Evolutionary conservation across 2,329 filamentous ascomycete genomes (phyloP), one percentile per base, ranked within the genome.

Genomic region (Pseudocercospora ulei): DNA sequence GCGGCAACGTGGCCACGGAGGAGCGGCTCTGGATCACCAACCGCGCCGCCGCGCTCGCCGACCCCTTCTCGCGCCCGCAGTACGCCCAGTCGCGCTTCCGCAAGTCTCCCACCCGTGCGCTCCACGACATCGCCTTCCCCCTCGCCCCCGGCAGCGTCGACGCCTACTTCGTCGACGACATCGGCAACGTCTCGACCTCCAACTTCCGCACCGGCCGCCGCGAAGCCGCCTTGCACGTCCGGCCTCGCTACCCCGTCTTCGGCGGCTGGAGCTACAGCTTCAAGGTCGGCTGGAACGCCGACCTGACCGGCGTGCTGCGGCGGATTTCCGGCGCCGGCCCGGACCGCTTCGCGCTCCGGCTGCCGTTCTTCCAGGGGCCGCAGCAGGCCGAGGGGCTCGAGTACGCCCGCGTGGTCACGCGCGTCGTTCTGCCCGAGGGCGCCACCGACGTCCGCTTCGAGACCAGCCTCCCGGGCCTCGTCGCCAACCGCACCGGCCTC

Each of bases 201-300:
- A 75, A 75, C 47, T 98, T 93, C 72, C 75, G 87, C 46, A 76
- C 71, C 51, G 82, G 76, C 59, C 75, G 72, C 26, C 45, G 55
- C 8, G 60, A 63, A 30, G 80, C 83, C n/a, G 67, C 80, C 26
- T 73, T 98, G 17, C 87, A 95, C 63, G 71, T 95, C 47, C 90
- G 87, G 70, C 90, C 90, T 12, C 77, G 90, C 36, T 98, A 93
- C 63, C 90, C 90, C n/a, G 63, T 98, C 14, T 98, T 95, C 56
- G 90, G 90, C 44, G 86, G 84, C 44, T 98, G 90, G 90, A 94
- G 93, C 64, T 96, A 95, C 65, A 90, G 83, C 50, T 98, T 96
- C 69, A 84, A 82, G 43, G 78, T 96, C 41, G 90, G 90, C 51
- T 98, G 90, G 90, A 92, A 96, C 66, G 79, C 82, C 36, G 77